Evolutionary conservation across 1,284 basidiomycete genomes (phyloP), one percentile per base, ranked within the genome.

Genomic region (Tremellales sp.): DNA sequence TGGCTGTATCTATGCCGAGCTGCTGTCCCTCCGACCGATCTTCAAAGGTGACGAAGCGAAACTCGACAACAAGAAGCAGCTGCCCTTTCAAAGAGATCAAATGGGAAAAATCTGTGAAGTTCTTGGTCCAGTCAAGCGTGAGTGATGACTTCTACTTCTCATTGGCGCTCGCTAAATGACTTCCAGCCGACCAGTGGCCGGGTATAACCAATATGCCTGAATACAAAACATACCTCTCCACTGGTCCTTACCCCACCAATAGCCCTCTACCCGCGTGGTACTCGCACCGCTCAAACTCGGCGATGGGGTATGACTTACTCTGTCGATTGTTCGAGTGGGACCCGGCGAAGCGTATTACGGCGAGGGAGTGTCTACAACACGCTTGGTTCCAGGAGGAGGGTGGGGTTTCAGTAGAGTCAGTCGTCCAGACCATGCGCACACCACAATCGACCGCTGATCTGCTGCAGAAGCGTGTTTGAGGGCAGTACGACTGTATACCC

Each of bases 21-120:
- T 99, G 19, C 81, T 96, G 0, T 92, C 89, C 51, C 75, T 97
- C 15, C 77, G 94, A 8, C 96, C 96, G 0, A 97, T 99, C 60
- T 99, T 98, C 79, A 99, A 98, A 70, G 96, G 96, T 12, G 96
- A 99, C 71, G 96, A 98, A 73, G 94, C 93, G 5, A 97, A 97
- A 72, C 76, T 97, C 51, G 92, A 97, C 58, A 67, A 61, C 40
- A 74, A 72, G 57, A 93, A 93, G 79, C 89, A 86, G 56, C 84
- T 96, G 0, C 93, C 92, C 0, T 97, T 96, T 68, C 93, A 96
- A 71, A 81, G 85, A 48, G 94, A 98, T 72, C 96, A 99, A 65
- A 80, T 98, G 56, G 77, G 87, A 27, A 92, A 90, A 75, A 97
- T 99, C 37, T 87, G 97, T 53, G 96, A 98, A 58, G 85, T 98